These are phyloP conservation scores for Mucor lusitanicus DNA, from an alignment of 371 early-diverging fungal species.

Conservation along the genomic window DNA sequence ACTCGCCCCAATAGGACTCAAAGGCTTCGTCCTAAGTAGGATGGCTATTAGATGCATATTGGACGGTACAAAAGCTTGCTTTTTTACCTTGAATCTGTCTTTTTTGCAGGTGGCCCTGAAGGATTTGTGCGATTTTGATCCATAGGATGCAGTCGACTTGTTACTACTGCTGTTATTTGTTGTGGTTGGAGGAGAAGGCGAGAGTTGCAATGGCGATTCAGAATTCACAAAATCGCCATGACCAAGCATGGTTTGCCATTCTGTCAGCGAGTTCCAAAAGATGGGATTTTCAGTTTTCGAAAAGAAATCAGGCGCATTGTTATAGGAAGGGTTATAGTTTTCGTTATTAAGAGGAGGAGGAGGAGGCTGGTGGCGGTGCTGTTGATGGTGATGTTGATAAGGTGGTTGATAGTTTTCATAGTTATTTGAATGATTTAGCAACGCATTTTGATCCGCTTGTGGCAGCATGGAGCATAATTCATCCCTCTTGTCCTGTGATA, in stretches of 20 bases:
- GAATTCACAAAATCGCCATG: constrained; percentile 23
- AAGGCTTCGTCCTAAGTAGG: constrained; percentile 43
- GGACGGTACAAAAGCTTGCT: no score
- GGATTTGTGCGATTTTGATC: not conserved
- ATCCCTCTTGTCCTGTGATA: constrained; percentile 36
- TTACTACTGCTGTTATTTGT: constrained; percentile 9
- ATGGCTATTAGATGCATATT: no score
- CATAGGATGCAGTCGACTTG: constrained; percentile 8
- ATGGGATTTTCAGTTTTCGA: constrained; percentile 36
- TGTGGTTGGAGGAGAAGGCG: constrained; percentile 9
- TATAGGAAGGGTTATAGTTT: constrained; percentile 4
- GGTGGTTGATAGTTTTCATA: not conserved
- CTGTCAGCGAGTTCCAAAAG: constrained; percentile 39
- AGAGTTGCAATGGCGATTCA: constrained; percentile 6
- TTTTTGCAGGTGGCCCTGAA: not conserved
- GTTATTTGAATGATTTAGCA: not conserved
- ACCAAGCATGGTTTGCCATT: constrained; percentile 41
- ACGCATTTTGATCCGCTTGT: constrained; percentile 19
- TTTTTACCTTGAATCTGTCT: constrained; percentile 12
- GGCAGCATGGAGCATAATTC: constrained; percentile 40
- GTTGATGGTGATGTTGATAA: not conserved
- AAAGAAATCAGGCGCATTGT: constrained; percentile 30
- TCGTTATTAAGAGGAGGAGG: not conserved
- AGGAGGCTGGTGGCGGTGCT: not conserved
- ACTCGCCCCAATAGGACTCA: constrained; percentile 46